phyloP scores from a whole-genome alignment of 108 stramenopile genomes.

The Nannochloropsis oceanica region DNA sequence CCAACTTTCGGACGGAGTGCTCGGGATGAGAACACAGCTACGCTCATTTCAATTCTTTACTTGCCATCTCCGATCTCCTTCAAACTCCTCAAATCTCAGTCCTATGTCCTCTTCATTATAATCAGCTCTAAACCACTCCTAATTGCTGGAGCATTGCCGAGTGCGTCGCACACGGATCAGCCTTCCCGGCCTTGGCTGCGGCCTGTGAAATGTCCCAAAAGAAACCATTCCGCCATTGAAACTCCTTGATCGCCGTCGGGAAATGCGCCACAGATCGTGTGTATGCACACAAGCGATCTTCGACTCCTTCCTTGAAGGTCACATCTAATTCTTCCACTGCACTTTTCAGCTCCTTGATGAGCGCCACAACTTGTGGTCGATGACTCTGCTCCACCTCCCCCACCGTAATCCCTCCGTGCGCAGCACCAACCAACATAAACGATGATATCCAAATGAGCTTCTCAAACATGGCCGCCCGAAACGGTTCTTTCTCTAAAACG shows the following conservation, averaged over 20 bases:
- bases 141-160: slow-evolving; percentile 10
- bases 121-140: not conserved
- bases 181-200: not conserved
- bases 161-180: slow-evolving; percentile 29
- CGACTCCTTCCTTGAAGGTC: slow-evolving; percentile 16
- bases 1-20: no score
- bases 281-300: slow-evolving; percentile 62
- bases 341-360: slow-evolving; percentile 49
- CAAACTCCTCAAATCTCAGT: not conserved
- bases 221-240: slow-evolving; percentile 69
- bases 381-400: slow-evolving; percentile 52
- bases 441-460: slow-evolving; percentile 83
- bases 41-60: no score
- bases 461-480: slow-evolving; percentile 57
- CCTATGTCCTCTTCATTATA: not conserved
- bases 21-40: no score
- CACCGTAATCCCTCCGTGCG: slow-evolving; percentile 54
- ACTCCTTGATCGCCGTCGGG: slow-evolving; percentile 81
- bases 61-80: no score
- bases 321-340: slow-evolving; percentile 20
- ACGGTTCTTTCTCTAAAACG: slow-evolving; percentile 21
- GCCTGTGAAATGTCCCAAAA: slow-evolving; percentile 19
- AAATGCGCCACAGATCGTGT: slow-evolving; percentile 67
- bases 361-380: slow-evolving; percentile 34
- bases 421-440: slow-evolving; percentile 71